phyloP scores from a whole-genome alignment of 2,329 filamentous ascomycete species.

The Neobulgaria alba region DNA sequence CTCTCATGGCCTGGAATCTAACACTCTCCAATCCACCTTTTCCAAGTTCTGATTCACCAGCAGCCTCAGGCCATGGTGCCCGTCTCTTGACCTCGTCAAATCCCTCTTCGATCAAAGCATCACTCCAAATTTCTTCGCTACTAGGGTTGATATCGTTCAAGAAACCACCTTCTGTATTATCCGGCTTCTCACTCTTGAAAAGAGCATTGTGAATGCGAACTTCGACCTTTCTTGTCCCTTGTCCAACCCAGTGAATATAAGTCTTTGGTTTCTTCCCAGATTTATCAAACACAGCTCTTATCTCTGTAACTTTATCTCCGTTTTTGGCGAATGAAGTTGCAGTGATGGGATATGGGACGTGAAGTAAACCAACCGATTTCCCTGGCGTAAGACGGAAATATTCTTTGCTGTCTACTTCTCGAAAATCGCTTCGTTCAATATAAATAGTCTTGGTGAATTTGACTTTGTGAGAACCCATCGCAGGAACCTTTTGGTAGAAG shows the following conservation, averaged over 20 bases:
- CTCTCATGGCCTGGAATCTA: conserved; percentile 83
- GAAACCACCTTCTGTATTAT: conserved; percentile 69
- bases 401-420: conserved; percentile 60
- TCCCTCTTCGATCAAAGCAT: conserved; percentile 75
- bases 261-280: conserved; percentile 68
- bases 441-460: conserved; percentile 70
- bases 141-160: conserved; percentile 76
- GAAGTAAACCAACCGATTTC: conserved; percentile 65
- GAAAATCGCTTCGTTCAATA: conserved; percentile 75
- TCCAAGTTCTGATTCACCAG: conserved; percentile 54
- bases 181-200: conserved; percentile 81
- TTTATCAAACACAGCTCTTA: conserved; percentile 61
- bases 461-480: conserved; percentile 51
- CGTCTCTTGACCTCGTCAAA: conserved; percentile 66
- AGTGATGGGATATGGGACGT: conserved; percentile 61
- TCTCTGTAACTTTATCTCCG: conserved; percentile 51
- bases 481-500: conserved; percentile 74
- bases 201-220: conserved; percentile 73
- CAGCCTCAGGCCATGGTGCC: conserved; percentile 73
- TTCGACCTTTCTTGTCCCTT: conserved; percentile 59
- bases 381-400: conserved; percentile 73
- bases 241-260: conserved; percentile 84
- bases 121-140: conserved; percentile 68
- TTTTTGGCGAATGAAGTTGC: conserved; percentile 63
- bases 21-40: conserved; percentile 63